Conservation (phyloP, 1,284 basidiomycete genomes). For the Peniophora sp. region DNA sequence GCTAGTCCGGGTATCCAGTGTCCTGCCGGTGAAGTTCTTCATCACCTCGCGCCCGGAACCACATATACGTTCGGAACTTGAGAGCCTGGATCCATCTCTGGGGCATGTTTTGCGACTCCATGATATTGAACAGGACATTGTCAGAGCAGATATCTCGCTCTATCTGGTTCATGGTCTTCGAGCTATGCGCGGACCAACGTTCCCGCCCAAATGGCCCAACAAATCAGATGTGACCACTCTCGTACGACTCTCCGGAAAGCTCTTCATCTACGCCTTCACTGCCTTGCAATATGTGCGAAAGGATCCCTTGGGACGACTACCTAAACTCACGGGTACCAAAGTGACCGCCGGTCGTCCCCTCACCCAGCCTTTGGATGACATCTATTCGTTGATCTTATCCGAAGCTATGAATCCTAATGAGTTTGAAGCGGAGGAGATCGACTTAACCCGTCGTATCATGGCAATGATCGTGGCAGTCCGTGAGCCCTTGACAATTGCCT, state of each 20-base stretch:
- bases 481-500: not conserved
- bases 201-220: not conserved
- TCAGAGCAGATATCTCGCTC: not conserved
- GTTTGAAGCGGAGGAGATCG: conserved; percentile 1
- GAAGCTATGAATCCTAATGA: not conserved
- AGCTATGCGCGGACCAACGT: not conserved
- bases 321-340: not conserved
- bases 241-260: not conserved
- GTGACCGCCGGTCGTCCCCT: not conserved
- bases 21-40: not conserved
- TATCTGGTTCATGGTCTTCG: not conserved
- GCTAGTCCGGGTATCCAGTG: not conserved
- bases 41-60: not conserved
- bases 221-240: not conserved
- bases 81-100: not conserved
- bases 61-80: not conserved
- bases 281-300: not conserved
- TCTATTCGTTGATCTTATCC: not conserved
- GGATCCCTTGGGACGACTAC: not conserved
- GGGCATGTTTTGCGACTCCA: not conserved
- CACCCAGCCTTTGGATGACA: not conserved
- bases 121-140: not conserved
- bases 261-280: not conserved
- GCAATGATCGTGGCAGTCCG: not conserved
- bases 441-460: not conserved